A percentile compares a stretch with the other conserved stretches of the same genome.
Conservation (phyloP, 1,284 basidiomycete genomes). For the Naganishia cerealis region DNA sequence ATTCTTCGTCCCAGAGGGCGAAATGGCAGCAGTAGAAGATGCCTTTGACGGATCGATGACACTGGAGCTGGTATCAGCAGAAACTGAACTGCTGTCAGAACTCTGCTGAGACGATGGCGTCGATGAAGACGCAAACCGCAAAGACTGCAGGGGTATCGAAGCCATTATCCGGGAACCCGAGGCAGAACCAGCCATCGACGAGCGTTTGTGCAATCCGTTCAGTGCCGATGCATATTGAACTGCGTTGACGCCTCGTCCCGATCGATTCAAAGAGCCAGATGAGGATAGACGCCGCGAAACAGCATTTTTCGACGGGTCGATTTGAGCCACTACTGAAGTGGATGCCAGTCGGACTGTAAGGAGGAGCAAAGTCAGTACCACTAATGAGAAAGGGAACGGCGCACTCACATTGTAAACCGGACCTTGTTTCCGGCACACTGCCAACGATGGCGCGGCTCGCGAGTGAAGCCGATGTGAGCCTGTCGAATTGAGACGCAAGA, state of each 20-base stretch:
- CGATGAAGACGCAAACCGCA: slow-evolving; percentile 28
- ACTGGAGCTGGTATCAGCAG: neutral
- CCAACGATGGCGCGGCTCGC: neutral
- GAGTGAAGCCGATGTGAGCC: neutral
- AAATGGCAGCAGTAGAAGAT: neutral
- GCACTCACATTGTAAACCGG: neutral
- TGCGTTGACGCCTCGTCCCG: slow-evolving; percentile 1
- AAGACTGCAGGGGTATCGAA: slow-evolving; percentile 28
- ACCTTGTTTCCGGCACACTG: slow-evolving; percentile 5
- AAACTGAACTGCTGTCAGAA: neutral
- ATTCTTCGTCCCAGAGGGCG: neutral
- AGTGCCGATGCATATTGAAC: slow-evolving; percentile 16
- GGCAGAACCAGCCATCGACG: neutral
- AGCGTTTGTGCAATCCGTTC: neutral
- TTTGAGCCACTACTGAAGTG: neutral
- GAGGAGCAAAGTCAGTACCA: neutral
- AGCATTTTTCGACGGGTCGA: neutral
- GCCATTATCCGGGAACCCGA: slow-evolving; percentile 1
- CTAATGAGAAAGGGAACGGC: neutral
- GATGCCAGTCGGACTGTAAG: slow-evolving; percentile 4
- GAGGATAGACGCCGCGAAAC: slow-evolving; percentile 5
- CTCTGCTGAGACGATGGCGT: slow-evolving; percentile 7
- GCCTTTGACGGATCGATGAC: slow-evolving; percentile 3
- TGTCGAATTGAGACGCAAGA: neutral
- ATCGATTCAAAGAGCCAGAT: neutral